Conservation (phyloP, 495 filamentous ascomycete species). For the Aspergillus egyptiacus region DNA sequence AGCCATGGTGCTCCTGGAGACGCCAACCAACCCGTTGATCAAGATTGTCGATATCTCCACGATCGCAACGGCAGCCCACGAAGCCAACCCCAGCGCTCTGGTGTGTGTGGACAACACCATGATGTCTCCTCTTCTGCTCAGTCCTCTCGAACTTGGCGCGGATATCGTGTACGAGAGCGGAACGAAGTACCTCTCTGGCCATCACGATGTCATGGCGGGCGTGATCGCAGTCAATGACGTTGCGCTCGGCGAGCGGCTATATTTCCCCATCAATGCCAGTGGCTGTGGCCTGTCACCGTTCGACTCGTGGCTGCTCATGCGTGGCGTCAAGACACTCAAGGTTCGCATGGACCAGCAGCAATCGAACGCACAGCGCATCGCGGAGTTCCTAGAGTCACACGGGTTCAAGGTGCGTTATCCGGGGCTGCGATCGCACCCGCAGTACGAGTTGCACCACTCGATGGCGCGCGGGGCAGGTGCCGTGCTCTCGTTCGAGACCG, state of each 20-base stretch:
- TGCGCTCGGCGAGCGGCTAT: slow-evolving; percentile 78
- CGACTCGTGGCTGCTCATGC: slow-evolving; percentile 90
- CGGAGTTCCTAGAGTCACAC: slow-evolving; percentile 81
- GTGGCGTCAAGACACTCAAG: slow-evolving; percentile 90
- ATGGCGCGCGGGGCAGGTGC: slow-evolving; percentile 92
- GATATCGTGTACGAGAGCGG: slow-evolving; percentile 97
- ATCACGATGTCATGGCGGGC: slow-evolving; percentile 98
- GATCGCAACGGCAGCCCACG: slow-evolving; percentile 70
- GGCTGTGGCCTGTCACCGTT: slow-evolving; percentile 92
- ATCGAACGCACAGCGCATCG: slow-evolving; percentile 80
- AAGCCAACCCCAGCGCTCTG: slow-evolving; percentile 70
- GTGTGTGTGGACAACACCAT: slow-evolving; percentile 97
- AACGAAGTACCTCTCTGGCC: slow-evolving; percentile 95
- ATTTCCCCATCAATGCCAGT: slow-evolving; percentile 91
- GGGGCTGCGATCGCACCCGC: slow-evolving; percentile 86
- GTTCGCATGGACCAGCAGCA: slow-evolving; percentile 99
- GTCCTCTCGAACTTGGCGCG: slow-evolving; percentile 87
- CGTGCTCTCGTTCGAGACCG: slow-evolving; percentile 93
- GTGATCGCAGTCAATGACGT: slow-evolving; percentile 85
- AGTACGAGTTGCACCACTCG: slow-evolving; percentile 91
- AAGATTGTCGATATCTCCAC: slow-evolving; percentile 89
- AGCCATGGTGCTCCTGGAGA: slow-evolving; percentile 92
- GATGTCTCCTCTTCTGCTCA: slow-evolving; percentile 88
- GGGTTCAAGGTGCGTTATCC: slow-evolving; percentile 96
- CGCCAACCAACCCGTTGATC: slow-evolving; percentile 94